Conservation (phyloP, 768 basidiomycete genomes). For the Auriscalpium orientale region DNA sequence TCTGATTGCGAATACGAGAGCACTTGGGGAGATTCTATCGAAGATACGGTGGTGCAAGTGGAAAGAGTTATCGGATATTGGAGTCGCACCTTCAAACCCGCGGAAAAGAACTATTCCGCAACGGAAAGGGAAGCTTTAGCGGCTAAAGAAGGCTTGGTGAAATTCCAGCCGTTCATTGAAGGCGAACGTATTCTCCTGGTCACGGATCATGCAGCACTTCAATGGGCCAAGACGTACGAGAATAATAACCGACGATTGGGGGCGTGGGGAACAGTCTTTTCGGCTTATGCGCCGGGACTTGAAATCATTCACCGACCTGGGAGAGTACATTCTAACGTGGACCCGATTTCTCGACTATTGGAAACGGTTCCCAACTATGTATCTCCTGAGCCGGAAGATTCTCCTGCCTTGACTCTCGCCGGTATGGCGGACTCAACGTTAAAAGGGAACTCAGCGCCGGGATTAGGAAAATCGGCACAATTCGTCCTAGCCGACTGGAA, state of each 20-base stretch:
- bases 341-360: constrained; percentile 18
- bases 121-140: constrained; percentile 34
- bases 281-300: constrained; percentile 22
- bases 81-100: constrained; percentile 12
- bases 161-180: constrained; percentile 31
- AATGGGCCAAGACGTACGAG: constrained; percentile 19
- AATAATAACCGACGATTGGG: constrained; percentile 18
- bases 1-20: not conserved
- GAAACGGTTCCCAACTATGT: not conserved
- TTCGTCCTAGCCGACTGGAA: not conserved
- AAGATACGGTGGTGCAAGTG: constrained; percentile 13
- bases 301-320: constrained; percentile 27
- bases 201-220: constrained; percentile 20
- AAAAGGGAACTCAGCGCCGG: too few relatives aligned
- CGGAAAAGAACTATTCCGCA: constrained; percentile 23
- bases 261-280: constrained; percentile 26
- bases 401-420: too few relatives aligned
- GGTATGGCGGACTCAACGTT: too few relatives aligned
- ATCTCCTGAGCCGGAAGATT: not conserved
- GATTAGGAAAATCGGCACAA: not conserved
- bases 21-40: constrained; percentile 3
- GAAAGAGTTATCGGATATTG: constrained; percentile 19
- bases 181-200: constrained; percentile 22
- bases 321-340: constrained; percentile 26
- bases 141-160: constrained; percentile 29